Evolutionary conservation across 2,329 filamentous ascomycete species (phyloP).

Genomic region (Penicillium sp.): DNA sequence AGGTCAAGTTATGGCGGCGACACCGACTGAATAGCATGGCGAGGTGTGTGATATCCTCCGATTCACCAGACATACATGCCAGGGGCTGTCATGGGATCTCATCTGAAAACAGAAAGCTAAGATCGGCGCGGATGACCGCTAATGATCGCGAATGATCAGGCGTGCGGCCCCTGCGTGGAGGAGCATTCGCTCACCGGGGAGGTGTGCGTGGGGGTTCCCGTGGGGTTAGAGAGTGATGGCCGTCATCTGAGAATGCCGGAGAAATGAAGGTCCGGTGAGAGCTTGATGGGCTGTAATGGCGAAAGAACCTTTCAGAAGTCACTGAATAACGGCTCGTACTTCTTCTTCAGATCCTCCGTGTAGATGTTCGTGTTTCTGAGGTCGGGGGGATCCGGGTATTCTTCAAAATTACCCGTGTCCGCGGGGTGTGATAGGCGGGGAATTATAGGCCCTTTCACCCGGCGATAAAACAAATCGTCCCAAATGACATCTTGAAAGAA

Average conservation of each 20-base stretch:
- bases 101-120: background rate
- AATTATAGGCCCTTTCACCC: slow-evolving; percentile 60
- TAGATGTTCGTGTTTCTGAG: slow-evolving; percentile 51
- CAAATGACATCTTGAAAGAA: slow-evolving; percentile 63
- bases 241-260: background rate
- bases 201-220: slow-evolving; percentile 3
- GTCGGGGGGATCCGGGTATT: slow-evolving; percentile 59
- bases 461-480: slow-evolving; percentile 60
- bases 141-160: background rate
- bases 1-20: background rate
- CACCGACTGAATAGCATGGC: background rate
- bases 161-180: background rate
- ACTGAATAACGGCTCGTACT: slow-evolving; percentile 59
- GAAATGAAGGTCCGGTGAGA: background rate
- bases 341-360: slow-evolving; percentile 58
- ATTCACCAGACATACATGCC: background rate
- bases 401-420: slow-evolving; percentile 64
- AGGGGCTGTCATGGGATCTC: background rate
- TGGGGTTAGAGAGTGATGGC: background rate
- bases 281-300: background rate
- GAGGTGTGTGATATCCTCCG: background rate
- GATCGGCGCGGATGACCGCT: background rate
- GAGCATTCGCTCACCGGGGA: slow-evolving; percentile 2
- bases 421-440: slow-evolving; percentile 58
- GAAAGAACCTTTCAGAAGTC: slow-evolving; percentile 50